Base-by-base conservation (phyloP, 495 filamentous ascomycete genomes). In the Penicillium waksmanii region DNA sequence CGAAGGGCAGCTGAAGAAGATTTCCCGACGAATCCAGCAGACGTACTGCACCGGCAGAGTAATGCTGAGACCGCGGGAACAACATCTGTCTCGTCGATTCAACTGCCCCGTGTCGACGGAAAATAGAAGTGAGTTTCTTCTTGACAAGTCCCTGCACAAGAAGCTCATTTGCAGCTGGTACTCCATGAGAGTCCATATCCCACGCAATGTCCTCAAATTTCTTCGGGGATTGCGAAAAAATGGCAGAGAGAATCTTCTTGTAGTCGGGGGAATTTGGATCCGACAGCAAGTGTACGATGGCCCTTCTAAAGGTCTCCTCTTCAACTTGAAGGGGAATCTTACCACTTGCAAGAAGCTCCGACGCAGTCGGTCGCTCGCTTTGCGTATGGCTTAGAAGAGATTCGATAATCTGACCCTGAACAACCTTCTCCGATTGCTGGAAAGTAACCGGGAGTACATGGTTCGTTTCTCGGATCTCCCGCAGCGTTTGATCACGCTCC, bases 31-130 rank as follows among this genome's bases (percentile, higher is more conserved):
- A 79, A 71, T 96, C 91, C 10, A 98, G 79, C 17, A 98, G 71
- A 57, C 90, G 87, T 21, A 94, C 89, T 46, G 85, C 85, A 62
- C 84, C 85, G 12, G 81, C 82, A 43, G 83, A 84, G 66, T 98
- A 97, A 69, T 91, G 85, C 3, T 83, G 75, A 19, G 93, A 96
- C 44, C 87, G 84, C 1, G 95, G 95, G 59, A 97, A 91, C 11
- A 98, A 74, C 47, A 84, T 80, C 33, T 87, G 86, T 36, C 92
- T 84, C 31, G 86, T 80, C 1, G 83, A 83, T 69, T 97, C 92
- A 19, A 97, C 87, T 3, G 96, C 95, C 1, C 95, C 95, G 70
- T 98, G 96, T 27, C 87, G 83, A n/a, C 89, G 88, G 65, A 98
- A 98, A 13, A 97, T 89, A 8, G 83, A 81, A 10, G 82, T 84